Evolutionary conservation across 345 rosid species (phyloP).

Genomic region (Lepidium aucheri): DNA sequence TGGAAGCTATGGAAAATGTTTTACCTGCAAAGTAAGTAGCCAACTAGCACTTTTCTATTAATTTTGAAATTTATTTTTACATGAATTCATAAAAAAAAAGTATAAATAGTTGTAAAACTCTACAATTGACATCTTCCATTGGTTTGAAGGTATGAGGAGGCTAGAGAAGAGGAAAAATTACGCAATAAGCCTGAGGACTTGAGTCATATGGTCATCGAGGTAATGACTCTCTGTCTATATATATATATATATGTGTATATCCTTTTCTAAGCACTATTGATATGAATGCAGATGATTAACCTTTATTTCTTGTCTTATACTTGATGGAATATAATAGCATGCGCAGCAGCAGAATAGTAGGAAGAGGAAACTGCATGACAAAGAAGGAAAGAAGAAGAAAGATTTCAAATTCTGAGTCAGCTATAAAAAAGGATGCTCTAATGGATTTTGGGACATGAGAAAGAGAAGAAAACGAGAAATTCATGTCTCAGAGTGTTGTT

Average conservation of each 20-base stretch:
- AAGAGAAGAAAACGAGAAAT: not conserved
- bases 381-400: constrained; percentile 92
- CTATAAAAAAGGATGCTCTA: not conserved
- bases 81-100: not conserved
- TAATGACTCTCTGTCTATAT: constrained; percentile 3
- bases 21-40: constrained; percentile 83
- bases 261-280: too few relatives aligned
- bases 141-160: constrained; percentile 78
- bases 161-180: constrained; percentile 89
- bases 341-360: constrained; percentile 61
- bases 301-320: not conserved
- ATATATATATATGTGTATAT: too few relatives aligned
- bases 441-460: not conserved
- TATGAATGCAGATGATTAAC: not conserved
- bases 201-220: constrained; percentile 99
- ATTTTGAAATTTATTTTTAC: not conserved
- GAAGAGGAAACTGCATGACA: constrained; percentile 81
- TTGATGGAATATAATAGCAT: constrained; percentile 15
- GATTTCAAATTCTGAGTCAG: constrained; percentile 40
- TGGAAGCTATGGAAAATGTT: constrained; percentile 84
- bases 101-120: not conserved
- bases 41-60: not conserved
- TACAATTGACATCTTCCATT: not conserved
- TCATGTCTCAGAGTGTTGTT: not conserved
- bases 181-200: constrained; percentile 93